phyloP scores from a whole-genome alignment of 257 asterid species.

The Buddleja alternifolia region DNA sequence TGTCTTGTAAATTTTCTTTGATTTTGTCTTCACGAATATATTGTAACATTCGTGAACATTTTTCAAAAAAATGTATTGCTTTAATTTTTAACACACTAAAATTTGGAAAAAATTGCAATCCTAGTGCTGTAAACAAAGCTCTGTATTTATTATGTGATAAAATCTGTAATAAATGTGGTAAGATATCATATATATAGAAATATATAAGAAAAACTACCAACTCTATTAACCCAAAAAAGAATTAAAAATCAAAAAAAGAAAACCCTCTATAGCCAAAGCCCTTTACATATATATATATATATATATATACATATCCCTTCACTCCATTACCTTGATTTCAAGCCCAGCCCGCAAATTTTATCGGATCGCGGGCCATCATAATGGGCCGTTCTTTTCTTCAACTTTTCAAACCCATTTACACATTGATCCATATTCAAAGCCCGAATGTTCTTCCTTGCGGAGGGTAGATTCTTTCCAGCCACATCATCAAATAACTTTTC shows the following conservation, averaged over 20 bases:
- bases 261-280: not conserved
- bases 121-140: no score
- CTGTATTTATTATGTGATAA: no score
- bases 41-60: no score
- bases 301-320: not conserved
- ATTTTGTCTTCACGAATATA: no score
- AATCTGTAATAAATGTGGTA: not conserved
- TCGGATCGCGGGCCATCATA: conserved; percentile 70
- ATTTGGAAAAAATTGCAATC: no score
- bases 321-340: conserved; percentile 33
- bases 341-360: conserved; percentile 64
- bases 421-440: conserved; percentile 55
- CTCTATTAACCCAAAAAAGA: not conserved
- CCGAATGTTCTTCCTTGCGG: conserved; percentile 46
- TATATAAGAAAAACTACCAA: not conserved
- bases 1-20: no score
- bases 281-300: no score
- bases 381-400: conserved; percentile 53
- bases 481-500: conserved; percentile 55
- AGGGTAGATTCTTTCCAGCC: conserved; percentile 57
- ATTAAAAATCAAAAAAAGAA: not conserved
- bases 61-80: no score
- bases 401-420: conserved; percentile 52
- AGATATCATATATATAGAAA: conserved; percentile 1
- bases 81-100: no score